phyloP scores from a whole-genome alignment of 108 stramenopile genomes.

The Nitzschia sp. region DNA sequence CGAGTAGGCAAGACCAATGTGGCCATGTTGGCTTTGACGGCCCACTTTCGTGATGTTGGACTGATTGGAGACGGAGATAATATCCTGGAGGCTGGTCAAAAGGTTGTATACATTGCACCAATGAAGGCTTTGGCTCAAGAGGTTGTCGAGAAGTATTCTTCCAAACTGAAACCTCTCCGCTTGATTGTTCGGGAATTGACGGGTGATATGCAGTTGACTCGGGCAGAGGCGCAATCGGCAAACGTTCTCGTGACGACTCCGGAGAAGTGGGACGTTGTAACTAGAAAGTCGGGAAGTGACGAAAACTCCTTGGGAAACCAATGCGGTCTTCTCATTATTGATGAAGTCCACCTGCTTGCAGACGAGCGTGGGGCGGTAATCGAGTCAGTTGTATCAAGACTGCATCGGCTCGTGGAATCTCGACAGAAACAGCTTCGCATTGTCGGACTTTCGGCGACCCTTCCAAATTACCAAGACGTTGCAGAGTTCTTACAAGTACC shows the following conservation, averaged over 20 bases:
- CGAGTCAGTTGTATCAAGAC: conserved; percentile 95
- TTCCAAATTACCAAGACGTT: conserved; percentile 96
- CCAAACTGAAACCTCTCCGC: conserved; percentile 85
- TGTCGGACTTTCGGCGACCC: conserved; percentile 97
- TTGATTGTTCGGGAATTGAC: conserved; percentile 95
- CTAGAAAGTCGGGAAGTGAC: conserved; percentile 81
- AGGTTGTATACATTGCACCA: conserved; percentile 98
- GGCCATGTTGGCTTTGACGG: conserved; percentile 89
- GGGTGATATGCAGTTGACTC: conserved; percentile 98
- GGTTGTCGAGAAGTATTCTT: conserved; percentile 96
- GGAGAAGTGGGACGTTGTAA: conserved; percentile 94
- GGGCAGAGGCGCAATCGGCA: conserved; percentile 88
- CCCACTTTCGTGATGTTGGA: conserved; percentile 85
- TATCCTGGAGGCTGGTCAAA: conserved; percentile 57
- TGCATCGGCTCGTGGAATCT: conserved; percentile 94
- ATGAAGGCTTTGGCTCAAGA: conserved; percentile 99
- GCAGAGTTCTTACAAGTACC: conserved; percentile 78
- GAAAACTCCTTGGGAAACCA: conserved; percentile 88
- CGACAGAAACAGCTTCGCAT: conserved; percentile 91
- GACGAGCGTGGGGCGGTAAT: conserved; percentile 99
- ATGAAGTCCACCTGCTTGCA: conserved; percentile 96
- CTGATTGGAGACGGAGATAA: conserved; percentile 45
- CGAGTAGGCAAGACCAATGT: conserved; percentile 78
- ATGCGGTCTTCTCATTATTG: conserved; percentile 97
- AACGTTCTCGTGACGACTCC: conserved; percentile 95